Conservation (phyloP, 2,329 filamentous ascomycete species). For the Stemphylium lycopersici region DNA sequence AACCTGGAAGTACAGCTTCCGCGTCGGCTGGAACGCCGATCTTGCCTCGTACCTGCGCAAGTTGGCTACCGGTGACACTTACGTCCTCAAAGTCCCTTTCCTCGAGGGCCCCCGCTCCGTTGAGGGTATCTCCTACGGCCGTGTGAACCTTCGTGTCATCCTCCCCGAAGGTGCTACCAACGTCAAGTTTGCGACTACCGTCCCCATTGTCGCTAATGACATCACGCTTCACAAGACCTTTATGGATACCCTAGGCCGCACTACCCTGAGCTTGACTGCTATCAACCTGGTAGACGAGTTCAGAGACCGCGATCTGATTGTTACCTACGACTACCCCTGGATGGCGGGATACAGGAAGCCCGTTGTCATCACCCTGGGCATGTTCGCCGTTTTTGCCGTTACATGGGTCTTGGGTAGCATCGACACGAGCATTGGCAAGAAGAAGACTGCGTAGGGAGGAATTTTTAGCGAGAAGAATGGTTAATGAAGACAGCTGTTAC, state of each 20-base stretch:
- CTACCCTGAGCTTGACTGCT: conserved; percentile 78
- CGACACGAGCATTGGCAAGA: conserved; percentile 78
- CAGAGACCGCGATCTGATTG: conserved; percentile 79
- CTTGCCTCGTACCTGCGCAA: conserved; percentile 76
- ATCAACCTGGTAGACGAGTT: conserved; percentile 90
- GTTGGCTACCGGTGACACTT: conserved; percentile 68
- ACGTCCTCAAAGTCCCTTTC: conserved; percentile 88
- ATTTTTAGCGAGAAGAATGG: not conserved
- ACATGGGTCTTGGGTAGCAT: conserved; percentile 78
- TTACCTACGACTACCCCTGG: conserved; percentile 86
- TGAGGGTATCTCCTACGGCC: conserved; percentile 86
- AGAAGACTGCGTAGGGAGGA: conserved; percentile 45
- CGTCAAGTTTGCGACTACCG: conserved; percentile 74
- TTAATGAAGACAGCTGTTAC: not conserved
- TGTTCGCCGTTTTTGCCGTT: conserved; percentile 74
- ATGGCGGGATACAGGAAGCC: conserved; percentile 83
- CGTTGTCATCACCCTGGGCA: conserved; percentile 75
- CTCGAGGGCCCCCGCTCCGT: conserved; percentile 85
- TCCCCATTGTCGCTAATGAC: conserved; percentile 71
- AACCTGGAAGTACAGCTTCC: conserved; percentile 98
- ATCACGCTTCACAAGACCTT: conserved; percentile 80
- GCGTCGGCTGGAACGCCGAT: conserved; percentile 92
- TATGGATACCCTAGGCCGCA: conserved; percentile 91
- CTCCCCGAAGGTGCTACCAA: conserved; percentile 92
- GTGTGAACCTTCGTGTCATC: conserved; percentile 79